Evolutionary conservation across 2,329 filamentous ascomycete species (phyloP).

Genomic region (Didymella arachidicola): DNA sequence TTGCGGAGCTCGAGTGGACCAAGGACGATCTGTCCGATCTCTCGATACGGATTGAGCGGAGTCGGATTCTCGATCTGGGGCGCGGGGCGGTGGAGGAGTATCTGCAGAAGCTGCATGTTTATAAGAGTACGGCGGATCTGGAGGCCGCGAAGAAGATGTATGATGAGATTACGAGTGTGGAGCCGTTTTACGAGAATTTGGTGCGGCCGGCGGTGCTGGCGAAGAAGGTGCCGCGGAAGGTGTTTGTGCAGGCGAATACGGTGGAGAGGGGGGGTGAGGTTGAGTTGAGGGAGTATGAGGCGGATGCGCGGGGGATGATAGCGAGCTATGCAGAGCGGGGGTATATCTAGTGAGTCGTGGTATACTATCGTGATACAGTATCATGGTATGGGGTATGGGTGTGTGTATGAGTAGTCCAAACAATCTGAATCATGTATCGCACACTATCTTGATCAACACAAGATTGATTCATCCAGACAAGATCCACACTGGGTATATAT

Average conservation of each 20-base stretch:
- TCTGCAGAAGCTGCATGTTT: conserved; percentile 89
- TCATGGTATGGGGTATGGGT: too few relatives aligned
- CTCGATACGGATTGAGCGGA: conserved; percentile 81
- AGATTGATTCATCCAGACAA: too few relatives aligned
- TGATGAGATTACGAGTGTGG: conserved; percentile 81
- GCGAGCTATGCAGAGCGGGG: conserved; percentile 49
- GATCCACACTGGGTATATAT: too few relatives aligned
- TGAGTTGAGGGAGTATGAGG: conserved; percentile 86
- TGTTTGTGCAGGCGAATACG: conserved; percentile 95
- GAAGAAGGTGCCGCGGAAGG: conserved; percentile 83
- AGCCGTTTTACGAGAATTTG: conserved; percentile 83
- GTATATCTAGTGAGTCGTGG: conserved; percentile 37
- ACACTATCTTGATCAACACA: too few relatives aligned
- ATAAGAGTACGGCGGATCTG: conserved; percentile 88
- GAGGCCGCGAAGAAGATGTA: conserved; percentile 81
- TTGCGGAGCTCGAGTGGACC: conserved; percentile 81
- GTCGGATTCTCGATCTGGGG: conserved; percentile 84
- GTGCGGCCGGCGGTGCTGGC: conserved; percentile 77
- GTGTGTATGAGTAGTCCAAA: too few relatives aligned
- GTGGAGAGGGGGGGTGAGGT: conserved; percentile 59
- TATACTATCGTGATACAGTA: not conserved
- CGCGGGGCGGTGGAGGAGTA: conserved; percentile 85
- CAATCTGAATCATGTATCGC: too few relatives aligned
- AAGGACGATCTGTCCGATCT: conserved; percentile 80
- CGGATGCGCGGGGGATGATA: conserved; percentile 76